These are phyloP conservation scores for Purpureocillium lavendulum DNA, from an alignment of 2,329 filamentous ascomycete genomes.

Conservation along the genomic window DNA sequence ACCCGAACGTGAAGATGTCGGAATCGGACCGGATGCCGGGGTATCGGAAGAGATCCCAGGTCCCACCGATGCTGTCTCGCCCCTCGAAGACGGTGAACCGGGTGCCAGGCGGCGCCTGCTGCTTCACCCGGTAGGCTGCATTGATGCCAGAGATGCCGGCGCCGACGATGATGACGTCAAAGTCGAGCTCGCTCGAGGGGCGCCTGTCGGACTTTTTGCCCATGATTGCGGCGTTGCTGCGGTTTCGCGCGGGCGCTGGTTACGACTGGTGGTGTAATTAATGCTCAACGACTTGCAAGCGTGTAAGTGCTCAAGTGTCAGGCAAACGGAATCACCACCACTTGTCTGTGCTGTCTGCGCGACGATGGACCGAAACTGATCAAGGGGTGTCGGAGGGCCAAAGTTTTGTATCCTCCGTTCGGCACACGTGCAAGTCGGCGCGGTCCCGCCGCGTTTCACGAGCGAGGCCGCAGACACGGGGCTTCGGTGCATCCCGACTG, in stretches of 20 bases:
- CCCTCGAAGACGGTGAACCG: constrained; percentile 62
- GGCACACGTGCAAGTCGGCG: too few relatives aligned
- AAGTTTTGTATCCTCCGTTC: too few relatives aligned
- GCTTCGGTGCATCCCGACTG: background rate
- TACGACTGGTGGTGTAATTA: too few relatives aligned
- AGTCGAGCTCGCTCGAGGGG: constrained; percentile 1
- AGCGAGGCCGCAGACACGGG: too few relatives aligned
- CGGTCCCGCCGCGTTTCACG: too few relatives aligned
- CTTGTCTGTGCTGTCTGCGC: too few relatives aligned
- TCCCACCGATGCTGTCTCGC: constrained; percentile 60
- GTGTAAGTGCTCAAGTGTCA: too few relatives aligned
- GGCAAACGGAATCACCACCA: too few relatives aligned
- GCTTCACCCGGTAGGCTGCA: constrained; percentile 61
- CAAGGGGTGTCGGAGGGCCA: too few relatives aligned
- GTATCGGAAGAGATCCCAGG: constrained; percentile 72
- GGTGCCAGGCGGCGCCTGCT: constrained; percentile 34
- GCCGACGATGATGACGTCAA: constrained; percentile 58
- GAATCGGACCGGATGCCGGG: constrained; percentile 61
- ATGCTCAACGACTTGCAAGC: too few relatives aligned
- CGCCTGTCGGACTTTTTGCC: background rate
- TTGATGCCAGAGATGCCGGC: constrained; percentile 73
- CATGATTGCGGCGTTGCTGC: background rate
- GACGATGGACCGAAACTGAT: too few relatives aligned
- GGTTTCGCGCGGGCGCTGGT: too few relatives aligned
- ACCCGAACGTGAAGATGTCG: constrained; percentile 55